phyloP scores from a whole-genome alignment of 352 stramenopile species.

The Halophytophthora batemanensis region DNA sequence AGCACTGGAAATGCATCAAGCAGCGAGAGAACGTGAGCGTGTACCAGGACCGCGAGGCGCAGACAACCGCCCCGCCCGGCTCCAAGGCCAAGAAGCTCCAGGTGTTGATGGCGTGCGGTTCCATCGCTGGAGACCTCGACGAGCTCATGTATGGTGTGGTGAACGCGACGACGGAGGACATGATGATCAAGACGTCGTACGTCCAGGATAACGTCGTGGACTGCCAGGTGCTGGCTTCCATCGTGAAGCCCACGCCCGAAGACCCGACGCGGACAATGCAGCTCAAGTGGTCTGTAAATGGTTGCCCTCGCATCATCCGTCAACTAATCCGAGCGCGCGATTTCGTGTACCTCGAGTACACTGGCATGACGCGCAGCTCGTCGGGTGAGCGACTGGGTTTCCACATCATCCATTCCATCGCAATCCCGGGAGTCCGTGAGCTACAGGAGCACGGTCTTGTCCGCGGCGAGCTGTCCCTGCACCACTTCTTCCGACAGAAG shows the following conservation, averaged over 20 bases:
- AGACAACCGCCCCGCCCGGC: neutral
- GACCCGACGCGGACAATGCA: slow-evolving; percentile 12
- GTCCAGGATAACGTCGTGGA: slow-evolving; percentile 17
- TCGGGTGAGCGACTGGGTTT: slow-evolving; percentile 10
- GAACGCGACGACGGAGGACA: slow-evolving; percentile 11
- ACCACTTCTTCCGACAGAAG: slow-evolving; percentile 10
- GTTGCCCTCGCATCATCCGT: slow-evolving; percentile 3
- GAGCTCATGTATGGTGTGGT: slow-evolving; percentile 17
- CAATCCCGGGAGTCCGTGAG: slow-evolving; percentile 5
- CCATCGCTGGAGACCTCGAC: slow-evolving; percentile 9
- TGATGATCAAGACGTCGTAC: slow-evolving; percentile 18
- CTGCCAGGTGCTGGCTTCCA: slow-evolving; percentile 8
- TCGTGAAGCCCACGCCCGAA: slow-evolving; percentile 20
- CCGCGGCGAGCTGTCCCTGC: slow-evolving; percentile 10
- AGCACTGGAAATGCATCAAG: slow-evolving; percentile 17
- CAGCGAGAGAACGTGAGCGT: slow-evolving; percentile 12
- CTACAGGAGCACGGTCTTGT: slow-evolving; percentile 11
- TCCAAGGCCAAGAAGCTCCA: slow-evolving; percentile 8
- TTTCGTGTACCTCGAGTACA: slow-evolving; percentile 13
- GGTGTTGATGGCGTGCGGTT: slow-evolving; percentile 6
- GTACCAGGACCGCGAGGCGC: slow-evolving; percentile 11
- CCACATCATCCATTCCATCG: slow-evolving; percentile 16
- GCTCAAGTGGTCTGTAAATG: slow-evolving; percentile 19
- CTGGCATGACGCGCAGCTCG: slow-evolving; percentile 9
- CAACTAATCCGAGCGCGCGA: slow-evolving; percentile 4